phyloP scores from a whole-genome alignment of 257 asterid genomes.

The Mitragyna speciosa region DNA sequence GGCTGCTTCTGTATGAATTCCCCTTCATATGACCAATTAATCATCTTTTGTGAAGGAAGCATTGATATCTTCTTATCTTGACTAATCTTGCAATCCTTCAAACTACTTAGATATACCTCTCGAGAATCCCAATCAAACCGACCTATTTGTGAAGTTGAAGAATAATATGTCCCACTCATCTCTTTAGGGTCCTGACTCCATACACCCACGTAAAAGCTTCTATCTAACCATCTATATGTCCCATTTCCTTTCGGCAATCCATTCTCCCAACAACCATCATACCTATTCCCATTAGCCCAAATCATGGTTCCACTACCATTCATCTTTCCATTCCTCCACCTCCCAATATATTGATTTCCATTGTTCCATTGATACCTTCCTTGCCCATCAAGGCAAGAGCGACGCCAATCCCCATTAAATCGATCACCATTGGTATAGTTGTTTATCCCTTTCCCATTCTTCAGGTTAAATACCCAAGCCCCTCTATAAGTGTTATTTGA shows the following conservation, averaged over 20 bases:
- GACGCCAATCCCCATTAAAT: slow-evolving; percentile 72
- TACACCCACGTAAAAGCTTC: slow-evolving; percentile 82
- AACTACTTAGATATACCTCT: slow-evolving; percentile 43
- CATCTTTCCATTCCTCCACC: slow-evolving; percentile 78
- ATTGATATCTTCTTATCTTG: slow-evolving; percentile 55
- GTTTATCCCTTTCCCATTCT: slow-evolving; percentile 68
- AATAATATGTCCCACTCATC: slow-evolving; percentile 77
- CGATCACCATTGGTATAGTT: slow-evolving; percentile 67
- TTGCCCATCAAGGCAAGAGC: slow-evolving; percentile 62
- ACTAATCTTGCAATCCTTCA: slow-evolving; percentile 49
- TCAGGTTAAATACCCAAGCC: slow-evolving; percentile 61
- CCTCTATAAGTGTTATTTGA: slow-evolving; percentile 64
- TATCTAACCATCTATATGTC: slow-evolving; percentile 67
- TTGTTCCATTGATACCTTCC: slow-evolving; percentile 79
- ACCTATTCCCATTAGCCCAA: slow-evolving; percentile 71
- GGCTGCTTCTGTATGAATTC: slow-evolving; percentile 39
- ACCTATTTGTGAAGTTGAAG: slow-evolving; percentile 42
- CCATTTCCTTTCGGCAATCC: slow-evolving; percentile 87
- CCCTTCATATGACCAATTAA: slow-evolving; percentile 61
- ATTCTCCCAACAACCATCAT: slow-evolving; percentile 77
- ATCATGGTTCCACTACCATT: slow-evolving; percentile 69
- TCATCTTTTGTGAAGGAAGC: slow-evolving; percentile 63
- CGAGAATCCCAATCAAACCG: slow-evolving; percentile 73
- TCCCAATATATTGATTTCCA: slow-evolving; percentile 76
- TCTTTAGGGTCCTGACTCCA: slow-evolving; percentile 74